Evolutionary conservation across 2,329 filamentous ascomycete species (phyloP), one percentile per base, ranked within the genome.

Genomic region (Penicillium sp.): DNA sequence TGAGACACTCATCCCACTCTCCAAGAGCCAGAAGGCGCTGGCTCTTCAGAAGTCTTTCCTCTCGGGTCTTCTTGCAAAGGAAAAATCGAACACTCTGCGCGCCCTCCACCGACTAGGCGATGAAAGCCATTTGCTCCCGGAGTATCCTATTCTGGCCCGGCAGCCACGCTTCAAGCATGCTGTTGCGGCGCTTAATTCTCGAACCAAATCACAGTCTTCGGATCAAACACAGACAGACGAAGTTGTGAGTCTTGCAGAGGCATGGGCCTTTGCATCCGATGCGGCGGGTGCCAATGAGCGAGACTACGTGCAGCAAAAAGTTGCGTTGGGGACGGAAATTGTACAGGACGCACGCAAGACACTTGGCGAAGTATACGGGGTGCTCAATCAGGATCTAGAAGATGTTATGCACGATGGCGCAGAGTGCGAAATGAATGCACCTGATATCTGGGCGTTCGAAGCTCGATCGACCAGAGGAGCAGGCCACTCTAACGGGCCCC

Each of bases 91-190:
- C 1, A 56, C 60, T 1, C 52, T 64, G 14, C 65, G 64, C 19
- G 52, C 57, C 3, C 51, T 70, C n/a, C 59, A 67, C 39, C 63
- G 66, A 10, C 43, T 70, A n/a, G 58, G 59, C 7, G 64, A 69
- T 25, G 67, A 70, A 42, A 69, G 66, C 33, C 67, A 69, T 31
- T 55, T 70, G 7, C 64, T 69, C n/a, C 64, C 66, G 2, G 64
- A 68, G 35, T 69, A 69, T 33, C 65, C 67, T 3, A 53, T 65
- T 16, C 49, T 62, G 5, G 55, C 60, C 14, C 59, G 56, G 21
- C 65, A 69, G 34, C 51, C 59, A 4, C 63, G 62, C 25, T 65
- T 65, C 51, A 63, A 65, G 34, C 56, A 64, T 28, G 56, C 55
- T 5, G 53, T 58, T 18, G 54, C 58, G 2, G 52, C 59, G 7